Percentiles rank a stretch among this genome's conserved stretches.
phyloP scores from a whole-genome alignment of 1,284 basidiomycete species.

The Naganishia liquefaciens region DNA sequence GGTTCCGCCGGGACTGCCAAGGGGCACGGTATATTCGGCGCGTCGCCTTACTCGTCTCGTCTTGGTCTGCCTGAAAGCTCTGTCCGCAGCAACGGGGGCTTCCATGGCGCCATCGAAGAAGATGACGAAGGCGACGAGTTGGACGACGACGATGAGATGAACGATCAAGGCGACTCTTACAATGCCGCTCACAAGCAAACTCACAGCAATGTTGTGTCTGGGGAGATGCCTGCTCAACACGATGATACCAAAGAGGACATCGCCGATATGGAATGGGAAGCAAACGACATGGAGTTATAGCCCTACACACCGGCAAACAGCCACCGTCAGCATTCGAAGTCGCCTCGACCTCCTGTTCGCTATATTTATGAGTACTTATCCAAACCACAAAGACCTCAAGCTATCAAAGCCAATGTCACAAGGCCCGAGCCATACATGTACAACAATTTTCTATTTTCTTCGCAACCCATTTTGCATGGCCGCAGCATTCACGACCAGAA shows the following conservation, averaged over 20 bases:
- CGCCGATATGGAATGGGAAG: slow-evolving; percentile 32
- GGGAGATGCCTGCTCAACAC: slow-evolving; percentile 6
- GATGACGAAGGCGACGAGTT: slow-evolving; percentile 32
- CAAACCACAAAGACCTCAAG: neutral
- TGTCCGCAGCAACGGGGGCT: slow-evolving; percentile 25
- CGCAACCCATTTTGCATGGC: no score
- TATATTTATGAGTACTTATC: no score
- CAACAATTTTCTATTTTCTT: neutral
- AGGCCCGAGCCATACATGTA: neutral
- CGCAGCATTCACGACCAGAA: no score
- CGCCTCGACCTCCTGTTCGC: neutral
- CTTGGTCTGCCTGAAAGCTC: slow-evolving; percentile 34
- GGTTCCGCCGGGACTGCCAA: slow-evolving; percentile 20
- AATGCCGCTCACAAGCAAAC: neutral
- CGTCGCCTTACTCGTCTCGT: slow-evolving; percentile 27
- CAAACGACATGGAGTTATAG: slow-evolving; percentile 35
- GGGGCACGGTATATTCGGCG: slow-evolving; percentile 5
- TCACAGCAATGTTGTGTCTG: neutral
- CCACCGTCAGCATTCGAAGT: neutral
- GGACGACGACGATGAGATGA: slow-evolving; percentile 23
- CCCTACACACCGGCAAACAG: neutral
- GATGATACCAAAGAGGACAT: slow-evolving; percentile 11
- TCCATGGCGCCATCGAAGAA: slow-evolving; percentile 31
- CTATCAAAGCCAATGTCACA: neutral
- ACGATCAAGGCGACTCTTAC: slow-evolving; percentile 3